These are phyloP conservation scores for Umbelopsis sp. DNA, from an alignment of 192 early-diverging fungal genomes.

Conservation along the genomic window DNA sequence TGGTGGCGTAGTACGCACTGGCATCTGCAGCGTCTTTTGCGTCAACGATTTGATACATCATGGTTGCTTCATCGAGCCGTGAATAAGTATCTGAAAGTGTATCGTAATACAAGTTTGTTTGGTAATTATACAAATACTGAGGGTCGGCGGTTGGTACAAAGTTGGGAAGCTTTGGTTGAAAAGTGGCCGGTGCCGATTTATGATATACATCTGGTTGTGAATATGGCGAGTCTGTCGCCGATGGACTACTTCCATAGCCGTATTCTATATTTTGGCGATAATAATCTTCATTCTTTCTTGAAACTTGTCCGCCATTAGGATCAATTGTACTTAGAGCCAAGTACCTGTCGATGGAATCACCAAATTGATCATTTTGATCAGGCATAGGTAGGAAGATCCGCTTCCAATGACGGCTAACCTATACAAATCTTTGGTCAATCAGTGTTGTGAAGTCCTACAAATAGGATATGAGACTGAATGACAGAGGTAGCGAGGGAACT, in stretches of 20 bases:
- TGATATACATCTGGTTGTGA: background rate
- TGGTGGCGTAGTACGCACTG: slow-evolving; percentile 14
- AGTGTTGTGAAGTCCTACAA: background rate
- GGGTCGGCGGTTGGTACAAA: background rate
- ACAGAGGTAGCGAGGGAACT: no score
- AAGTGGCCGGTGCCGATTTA: background rate
- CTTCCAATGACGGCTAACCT: no score
- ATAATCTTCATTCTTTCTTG: background rate
- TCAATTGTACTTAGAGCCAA: background rate
- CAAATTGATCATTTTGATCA: background rate
- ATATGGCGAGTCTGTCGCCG: background rate
- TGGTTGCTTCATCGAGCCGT: slow-evolving; percentile 49
- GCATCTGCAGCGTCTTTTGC: slow-evolving; percentile 14
- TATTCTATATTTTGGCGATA: background rate
- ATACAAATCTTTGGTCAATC: no score
- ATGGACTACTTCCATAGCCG: background rate
- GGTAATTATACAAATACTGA: slow-evolving; percentile 48
- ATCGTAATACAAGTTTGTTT: slow-evolving; percentile 57
- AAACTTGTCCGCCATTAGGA: no score
- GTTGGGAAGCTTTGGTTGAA: background rate
- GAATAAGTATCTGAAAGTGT: slow-evolving; percentile 47
- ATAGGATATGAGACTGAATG: no score
- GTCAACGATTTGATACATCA: slow-evolving; percentile 52
- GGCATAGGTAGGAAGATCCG: background rate
- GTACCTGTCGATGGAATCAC: background rate